Evolutionary conservation across 495 filamentous ascomycete genomes (phyloP), one percentile per base, ranked within the genome.

Genomic region (Trichoderma parareesei): DNA sequence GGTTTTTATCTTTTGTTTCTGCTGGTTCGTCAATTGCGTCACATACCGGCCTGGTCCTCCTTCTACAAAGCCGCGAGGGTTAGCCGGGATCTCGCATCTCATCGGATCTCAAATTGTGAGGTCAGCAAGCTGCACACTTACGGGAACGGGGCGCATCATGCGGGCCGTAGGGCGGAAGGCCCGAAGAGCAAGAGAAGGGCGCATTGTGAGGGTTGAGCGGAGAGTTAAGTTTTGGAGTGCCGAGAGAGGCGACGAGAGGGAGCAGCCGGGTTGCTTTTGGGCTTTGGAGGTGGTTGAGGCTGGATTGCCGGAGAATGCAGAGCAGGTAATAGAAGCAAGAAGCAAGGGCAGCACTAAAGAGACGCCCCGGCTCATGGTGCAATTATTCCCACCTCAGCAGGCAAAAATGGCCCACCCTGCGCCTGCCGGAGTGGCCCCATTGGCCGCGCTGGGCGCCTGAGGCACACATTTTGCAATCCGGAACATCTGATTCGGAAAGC

Each of bases 1-100:
- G 44, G 27, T 27, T 27, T 27, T 27, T 27, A n/a, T 27, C 2
- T 27, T 2, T 27, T 27, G 27, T 27, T 27, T 27, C 27, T 27
- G 27, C 27, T 27, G 27, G 27, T 27, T 27, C 43, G 16, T 57
- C 61, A 63, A 63, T 63, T 20, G 42, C 20, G 60, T 48, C 38
- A 83, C 86, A 66, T 92, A 94, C 90, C 90, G 77, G 83, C 84
- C 71, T 93, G 90, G 76, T 87, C 84, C 80, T 93, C 89, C 76
- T 91, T 91, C 90, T 94, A 70, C 69, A 78, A 65, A 70, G 57
- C 63, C 66, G 69, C 71, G 77, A 71, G 75, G 27, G 77, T 78
- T 64, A 71, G 60, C 62, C 53, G 53, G 42, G 55, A 41, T 41
- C 27, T 27, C 27, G 27, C 27, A 27, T 27, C 27, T 27, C 27